These are phyloP conservation scores for Zasmidium citrigriseum DNA, from an alignment of 2,329 filamentous ascomycete species.

Conservation along the genomic window DNA sequence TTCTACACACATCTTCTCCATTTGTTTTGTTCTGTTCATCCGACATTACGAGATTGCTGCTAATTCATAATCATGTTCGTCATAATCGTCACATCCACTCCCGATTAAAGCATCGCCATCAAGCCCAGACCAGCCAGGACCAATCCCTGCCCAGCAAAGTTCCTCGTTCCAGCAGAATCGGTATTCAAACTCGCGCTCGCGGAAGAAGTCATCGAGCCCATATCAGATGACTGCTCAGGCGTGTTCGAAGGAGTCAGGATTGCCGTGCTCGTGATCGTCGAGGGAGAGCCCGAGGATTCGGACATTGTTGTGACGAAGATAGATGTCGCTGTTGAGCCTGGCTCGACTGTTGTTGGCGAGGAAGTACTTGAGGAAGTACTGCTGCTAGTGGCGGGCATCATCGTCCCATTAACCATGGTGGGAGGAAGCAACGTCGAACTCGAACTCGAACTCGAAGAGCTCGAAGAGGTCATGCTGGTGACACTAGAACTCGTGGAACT, in stretches of 20 bases:
- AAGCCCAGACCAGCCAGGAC: background rate
- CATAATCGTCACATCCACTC: background rate
- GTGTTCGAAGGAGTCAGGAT: background rate
- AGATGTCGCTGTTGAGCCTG: conserved; percentile 13
- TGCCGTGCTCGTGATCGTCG: conserved; percentile 17
- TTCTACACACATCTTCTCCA: too few relatives aligned
- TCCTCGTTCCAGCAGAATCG: background rate
- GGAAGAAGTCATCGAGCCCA: background rate
- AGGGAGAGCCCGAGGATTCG: conserved; percentile 6
- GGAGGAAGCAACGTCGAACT: too few relatives aligned
- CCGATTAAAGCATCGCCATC: background rate
- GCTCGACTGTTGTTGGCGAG: conserved; percentile 9
- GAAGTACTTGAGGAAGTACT: background rate
- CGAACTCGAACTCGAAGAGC: background rate
- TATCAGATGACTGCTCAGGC: background rate
- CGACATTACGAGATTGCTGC: background rate
- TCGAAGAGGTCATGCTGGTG: conserved; percentile 9
- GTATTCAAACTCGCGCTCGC: background rate
- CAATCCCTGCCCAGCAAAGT: background rate
- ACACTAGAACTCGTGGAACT: conserved; percentile 6
- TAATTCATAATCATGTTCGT: background rate
- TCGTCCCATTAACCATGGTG: background rate
- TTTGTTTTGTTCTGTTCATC: background rate
- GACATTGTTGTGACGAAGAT: conserved; percentile 15
- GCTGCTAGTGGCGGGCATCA: background rate